Percentiles rank a stretch among this genome's conserved stretches.
Conservation (phyloP, 176 grass and related monocot species). For the Typha latifolia region DNA sequence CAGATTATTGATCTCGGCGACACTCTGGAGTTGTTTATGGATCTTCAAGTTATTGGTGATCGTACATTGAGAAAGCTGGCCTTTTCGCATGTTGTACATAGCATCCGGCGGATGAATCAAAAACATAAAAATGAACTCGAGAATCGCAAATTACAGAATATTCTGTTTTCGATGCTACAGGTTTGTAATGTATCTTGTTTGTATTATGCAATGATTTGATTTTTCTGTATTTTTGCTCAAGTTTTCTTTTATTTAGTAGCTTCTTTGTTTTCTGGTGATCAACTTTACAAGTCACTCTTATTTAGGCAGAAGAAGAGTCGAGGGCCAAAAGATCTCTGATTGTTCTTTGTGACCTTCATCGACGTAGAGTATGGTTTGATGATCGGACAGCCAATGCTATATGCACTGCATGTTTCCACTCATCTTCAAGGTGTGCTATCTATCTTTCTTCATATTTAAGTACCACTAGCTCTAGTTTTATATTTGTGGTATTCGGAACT, state of each 20-base stretch:
- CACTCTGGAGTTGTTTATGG: slow-evolving; percentile 82
- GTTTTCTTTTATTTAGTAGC: background rate
- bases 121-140: slow-evolving; percentile 76
- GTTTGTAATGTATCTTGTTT: slow-evolving; percentile 20
- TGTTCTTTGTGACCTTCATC: slow-evolving; percentile 84
- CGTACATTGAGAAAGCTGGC: slow-evolving; percentile 71
- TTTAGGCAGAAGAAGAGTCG: slow-evolving; percentile 71
- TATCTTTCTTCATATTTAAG: background rate
- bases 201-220: background rate
- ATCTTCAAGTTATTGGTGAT: slow-evolving; percentile 86
- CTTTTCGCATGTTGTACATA: slow-evolving; percentile 85
- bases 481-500: background rate
- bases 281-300: background rate
- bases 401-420: slow-evolving; percentile 86
- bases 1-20: slow-evolving; percentile 75
- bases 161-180: slow-evolving; percentile 63
- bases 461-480: background rate
- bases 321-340: slow-evolving; percentile 85
- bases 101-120: slow-evolving; percentile 86
- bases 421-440: slow-evolving; percentile 56
- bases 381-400: slow-evolving; percentile 85
- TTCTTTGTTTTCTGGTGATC: background rate
- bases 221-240: background rate
- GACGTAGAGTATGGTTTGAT: slow-evolving; percentile 89
- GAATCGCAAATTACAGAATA: slow-evolving; percentile 81